Evolutionary conservation across 2,329 filamentous ascomycete genomes (phyloP).

Genomic region (Talaromyces sp.): DNA sequence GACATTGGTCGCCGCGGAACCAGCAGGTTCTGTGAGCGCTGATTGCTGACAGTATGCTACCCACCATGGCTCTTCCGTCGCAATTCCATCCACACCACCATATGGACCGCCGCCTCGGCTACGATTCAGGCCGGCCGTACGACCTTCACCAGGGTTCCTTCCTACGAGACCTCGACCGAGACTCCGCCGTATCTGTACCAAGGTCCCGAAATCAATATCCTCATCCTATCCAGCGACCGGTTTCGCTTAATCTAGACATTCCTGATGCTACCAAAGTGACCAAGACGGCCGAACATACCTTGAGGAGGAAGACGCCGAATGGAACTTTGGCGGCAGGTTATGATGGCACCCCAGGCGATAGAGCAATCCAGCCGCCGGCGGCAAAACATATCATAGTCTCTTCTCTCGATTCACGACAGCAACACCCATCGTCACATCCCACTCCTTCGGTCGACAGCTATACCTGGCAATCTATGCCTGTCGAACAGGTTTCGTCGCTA

Average conservation of each 20-base stretch:
- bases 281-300: constrained; percentile 62
- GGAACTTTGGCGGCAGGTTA: constrained; percentile 91
- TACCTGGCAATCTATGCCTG: constrained; percentile 28
- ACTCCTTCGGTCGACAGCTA: constrained; percentile 29
- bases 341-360: constrained; percentile 74
- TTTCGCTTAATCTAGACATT: constrained; percentile 27
- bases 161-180: constrained; percentile 27
- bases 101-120: constrained; percentile 27
- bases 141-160: constrained; percentile 22
- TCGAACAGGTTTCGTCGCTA: constrained; percentile 29
- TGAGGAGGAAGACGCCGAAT: constrained; percentile 87
- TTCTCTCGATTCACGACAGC: constrained; percentile 43
- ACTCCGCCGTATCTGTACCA: constrained; percentile 27
- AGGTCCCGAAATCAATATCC: constrained; percentile 37
- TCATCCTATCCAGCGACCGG: constrained; percentile 38
- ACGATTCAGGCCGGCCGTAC: constrained; percentile 33
- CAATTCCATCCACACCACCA: constrained; percentile 43
- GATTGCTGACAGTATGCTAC: constrained; percentile 43
- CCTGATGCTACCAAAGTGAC: constrained; percentile 24
- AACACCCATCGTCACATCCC: constrained; percentile 31
- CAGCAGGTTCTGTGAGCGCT: constrained; percentile 2
- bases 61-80: constrained; percentile 45
- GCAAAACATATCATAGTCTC: constrained; percentile 80
- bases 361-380: constrained; percentile 69
- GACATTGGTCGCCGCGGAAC: constrained; percentile 3